Evolutionary conservation across 495 filamentous ascomycete genomes (phyloP).

Genomic region (Beverwykella pulmonaria): DNA sequence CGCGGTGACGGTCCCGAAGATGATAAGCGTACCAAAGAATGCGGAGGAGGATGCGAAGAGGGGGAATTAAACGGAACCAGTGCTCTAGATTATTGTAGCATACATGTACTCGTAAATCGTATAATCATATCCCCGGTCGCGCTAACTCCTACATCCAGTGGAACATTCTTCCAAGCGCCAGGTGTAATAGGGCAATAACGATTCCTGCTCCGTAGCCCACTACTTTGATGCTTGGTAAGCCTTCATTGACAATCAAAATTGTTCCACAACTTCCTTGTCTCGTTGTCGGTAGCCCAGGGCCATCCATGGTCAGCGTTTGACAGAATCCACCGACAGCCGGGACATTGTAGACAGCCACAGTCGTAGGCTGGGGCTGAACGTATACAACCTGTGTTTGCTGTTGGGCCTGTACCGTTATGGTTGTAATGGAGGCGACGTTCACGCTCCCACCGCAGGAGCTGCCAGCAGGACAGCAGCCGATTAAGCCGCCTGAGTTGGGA

Average conservation of each 20-base stretch:
- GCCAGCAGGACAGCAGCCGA: conserved; percentile 47
- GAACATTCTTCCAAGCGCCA: conserved; percentile 24
- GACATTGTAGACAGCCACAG: conserved; percentile 6
- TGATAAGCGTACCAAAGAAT: conserved; percentile 61
- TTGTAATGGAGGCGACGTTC: conserved; percentile 32
- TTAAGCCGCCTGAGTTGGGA: conserved; percentile 26
- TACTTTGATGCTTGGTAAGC: not conserved
- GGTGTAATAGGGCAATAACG: conserved; percentile 7
- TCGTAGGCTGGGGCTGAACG: conserved; percentile 20
- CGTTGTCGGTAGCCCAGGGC: conserved; percentile 32
- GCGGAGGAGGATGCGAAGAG: conserved; percentile 55
- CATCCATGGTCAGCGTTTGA: conserved; percentile 28
- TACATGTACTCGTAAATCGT: conserved; percentile 2
- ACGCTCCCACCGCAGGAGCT: conserved; percentile 38
- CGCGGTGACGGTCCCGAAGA: conserved; percentile 56
- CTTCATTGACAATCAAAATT: conserved; percentile 34
- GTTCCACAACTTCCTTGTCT: conserved; percentile 30
- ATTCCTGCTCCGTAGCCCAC: conserved; percentile 7
- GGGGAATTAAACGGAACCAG: conserved; percentile 17
- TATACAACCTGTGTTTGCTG: conserved; percentile 28
- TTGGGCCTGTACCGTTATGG: conserved; percentile 27
- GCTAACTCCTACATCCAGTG: not conserved
- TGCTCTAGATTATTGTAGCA: not conserved
- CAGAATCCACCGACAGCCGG: conserved; percentile 25
- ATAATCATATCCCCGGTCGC: not conserved